Evolutionary conservation across 2,329 filamentous ascomycete species (phyloP).

Genomic region (Talaromyces sp.): DNA sequence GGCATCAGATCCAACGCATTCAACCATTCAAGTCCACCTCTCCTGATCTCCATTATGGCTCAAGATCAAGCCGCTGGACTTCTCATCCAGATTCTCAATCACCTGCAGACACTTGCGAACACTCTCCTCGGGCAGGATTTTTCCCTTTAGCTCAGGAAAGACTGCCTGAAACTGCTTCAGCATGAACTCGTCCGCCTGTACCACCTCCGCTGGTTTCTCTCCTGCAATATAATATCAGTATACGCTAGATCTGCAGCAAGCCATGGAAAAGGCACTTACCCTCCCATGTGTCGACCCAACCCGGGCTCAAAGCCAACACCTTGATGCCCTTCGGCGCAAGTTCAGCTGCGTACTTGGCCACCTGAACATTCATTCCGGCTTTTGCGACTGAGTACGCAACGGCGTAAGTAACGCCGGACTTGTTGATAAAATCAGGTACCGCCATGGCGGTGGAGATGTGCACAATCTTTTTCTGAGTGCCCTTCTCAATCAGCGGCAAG

Average conservation of each 20-base stretch:
- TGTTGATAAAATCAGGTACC: slow-evolving; percentile 28
- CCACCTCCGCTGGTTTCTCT: neutral
- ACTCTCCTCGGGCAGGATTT: slow-evolving; percentile 29
- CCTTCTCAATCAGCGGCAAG: slow-evolving; percentile 42
- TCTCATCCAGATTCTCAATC: slow-evolving; percentile 26
- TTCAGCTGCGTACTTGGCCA: slow-evolving; percentile 44
- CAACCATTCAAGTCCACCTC: neutral
- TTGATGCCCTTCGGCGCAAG: slow-evolving; percentile 34
- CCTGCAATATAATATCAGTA: neutral
- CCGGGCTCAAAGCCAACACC: slow-evolving; percentile 36
- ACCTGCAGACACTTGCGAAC: slow-evolving; percentile 28
- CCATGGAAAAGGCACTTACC: slow-evolving; percentile 22
- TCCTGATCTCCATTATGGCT: slow-evolving; percentile 36
- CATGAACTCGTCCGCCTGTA: slow-evolving; percentile 15
- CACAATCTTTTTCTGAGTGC: slow-evolving; percentile 44
- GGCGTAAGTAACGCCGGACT: slow-evolving; percentile 25
- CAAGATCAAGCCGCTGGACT: slow-evolving; percentile 27
- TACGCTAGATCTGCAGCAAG: neutral
- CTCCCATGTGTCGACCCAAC: slow-evolving; percentile 31
- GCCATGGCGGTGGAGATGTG: slow-evolving; percentile 41
- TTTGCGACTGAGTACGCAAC: slow-evolving; percentile 42
- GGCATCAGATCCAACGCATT: neutral
- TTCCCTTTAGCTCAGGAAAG: slow-evolving; percentile 26
- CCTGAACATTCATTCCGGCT: slow-evolving; percentile 42
- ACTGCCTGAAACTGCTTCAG: slow-evolving; percentile 26